Conservation (phyloP, 148 eudicot species). For the Suaeda aralocaspica region DNA sequence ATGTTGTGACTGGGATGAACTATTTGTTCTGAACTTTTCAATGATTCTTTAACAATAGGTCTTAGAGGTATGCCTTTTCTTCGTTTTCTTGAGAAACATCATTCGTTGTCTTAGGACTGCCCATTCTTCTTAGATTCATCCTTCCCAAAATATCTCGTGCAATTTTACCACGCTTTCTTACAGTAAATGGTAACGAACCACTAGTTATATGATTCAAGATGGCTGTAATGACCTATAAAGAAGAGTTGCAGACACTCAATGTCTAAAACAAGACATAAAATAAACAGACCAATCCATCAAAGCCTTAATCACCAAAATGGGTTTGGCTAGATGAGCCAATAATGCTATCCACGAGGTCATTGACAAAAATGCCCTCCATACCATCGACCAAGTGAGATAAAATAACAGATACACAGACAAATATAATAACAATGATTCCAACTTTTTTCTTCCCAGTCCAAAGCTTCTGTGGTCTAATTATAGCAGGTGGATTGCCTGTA, state of each 20-base stretch:
- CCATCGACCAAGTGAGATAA: too few species aligned
- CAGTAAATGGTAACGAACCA: constrained; percentile 65
- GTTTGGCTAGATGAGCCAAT: too few species aligned
- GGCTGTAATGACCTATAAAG: constrained; percentile 69
- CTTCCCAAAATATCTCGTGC: constrained; percentile 69
- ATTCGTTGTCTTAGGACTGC: constrained; percentile 1
- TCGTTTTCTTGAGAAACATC: constrained; percentile 19
- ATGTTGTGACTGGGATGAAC: constrained; percentile 25
- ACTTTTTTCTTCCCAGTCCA: constrained; percentile 99
- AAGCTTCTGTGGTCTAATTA: constrained; percentile 73
- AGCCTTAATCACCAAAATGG: too few species aligned
- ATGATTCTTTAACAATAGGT: constrained; percentile 10
- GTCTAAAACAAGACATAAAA: not conserved
- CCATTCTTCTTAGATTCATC: constrained; percentile 34
- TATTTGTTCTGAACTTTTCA: constrained; percentile 21
- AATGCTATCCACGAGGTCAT: too few species aligned
- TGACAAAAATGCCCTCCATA: too few species aligned
- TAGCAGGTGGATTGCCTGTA: constrained; percentile 64
- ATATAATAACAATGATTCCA: not conserved
- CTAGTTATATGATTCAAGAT: constrained; percentile 72
- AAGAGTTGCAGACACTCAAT: constrained; percentile 7
- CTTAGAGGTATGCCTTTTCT: constrained; percentile 18
- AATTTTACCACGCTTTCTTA: constrained; percentile 73
- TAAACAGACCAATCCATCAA: too few species aligned
- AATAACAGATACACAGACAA: not conserved